A percentile compares a stretch with the other conserved stretches of the same genome.
Conservation (phyloP, 352 stramenopile genomes). For the Globisporangium paroecandrum region DNA sequence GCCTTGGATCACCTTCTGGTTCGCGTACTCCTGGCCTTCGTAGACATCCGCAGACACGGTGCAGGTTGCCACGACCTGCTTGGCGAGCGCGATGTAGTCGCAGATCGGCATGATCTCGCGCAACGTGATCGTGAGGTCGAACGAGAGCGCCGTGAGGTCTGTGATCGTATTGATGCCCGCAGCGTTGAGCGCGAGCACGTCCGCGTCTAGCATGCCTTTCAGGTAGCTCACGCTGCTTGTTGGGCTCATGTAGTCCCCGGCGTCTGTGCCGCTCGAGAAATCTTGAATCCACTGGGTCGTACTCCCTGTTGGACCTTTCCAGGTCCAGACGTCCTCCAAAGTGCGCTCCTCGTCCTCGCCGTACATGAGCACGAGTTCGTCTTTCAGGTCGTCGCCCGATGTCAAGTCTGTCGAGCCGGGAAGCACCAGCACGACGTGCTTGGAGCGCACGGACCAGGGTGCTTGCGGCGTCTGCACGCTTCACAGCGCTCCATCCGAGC, state of each 20-base stretch:
- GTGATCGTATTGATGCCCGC: slow-evolving; percentile 72
- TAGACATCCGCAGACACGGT: slow-evolving; percentile 40
- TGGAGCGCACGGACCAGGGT: slow-evolving; percentile 51
- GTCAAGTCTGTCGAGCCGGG: slow-evolving; percentile 38
- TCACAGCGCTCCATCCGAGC: slow-evolving; percentile 49
- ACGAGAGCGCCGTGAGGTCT: slow-evolving; percentile 65
- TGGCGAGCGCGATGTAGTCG: slow-evolving; percentile 66
- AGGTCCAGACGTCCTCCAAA: slow-evolving; percentile 65
- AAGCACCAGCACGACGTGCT: slow-evolving; percentile 44
- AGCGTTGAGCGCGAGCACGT: slow-evolving; percentile 49
- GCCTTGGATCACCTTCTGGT: slow-evolving; percentile 37
- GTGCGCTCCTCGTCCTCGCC: slow-evolving; percentile 59
- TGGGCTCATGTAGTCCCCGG: slow-evolving; percentile 39
- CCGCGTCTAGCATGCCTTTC: slow-evolving; percentile 40
- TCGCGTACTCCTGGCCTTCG: slow-evolving; percentile 44
- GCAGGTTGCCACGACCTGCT: slow-evolving; percentile 53
- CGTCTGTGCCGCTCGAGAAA: slow-evolving; percentile 32
- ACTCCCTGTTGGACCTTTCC: slow-evolving; percentile 26
- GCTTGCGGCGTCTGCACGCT: slow-evolving; percentile 22
- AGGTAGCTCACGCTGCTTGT: slow-evolving; percentile 48
- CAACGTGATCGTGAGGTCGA: slow-evolving; percentile 50
- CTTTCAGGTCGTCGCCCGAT: slow-evolving; percentile 38
- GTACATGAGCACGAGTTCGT: slow-evolving; percentile 58
- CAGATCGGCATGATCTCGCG: slow-evolving; percentile 58
- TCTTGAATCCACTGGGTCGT: slow-evolving; percentile 41